These are phyloP conservation scores for Mycena olivaceomarginata DNA, from an alignment of 768 basidiomycete species.

Conservation along the genomic window DNA sequence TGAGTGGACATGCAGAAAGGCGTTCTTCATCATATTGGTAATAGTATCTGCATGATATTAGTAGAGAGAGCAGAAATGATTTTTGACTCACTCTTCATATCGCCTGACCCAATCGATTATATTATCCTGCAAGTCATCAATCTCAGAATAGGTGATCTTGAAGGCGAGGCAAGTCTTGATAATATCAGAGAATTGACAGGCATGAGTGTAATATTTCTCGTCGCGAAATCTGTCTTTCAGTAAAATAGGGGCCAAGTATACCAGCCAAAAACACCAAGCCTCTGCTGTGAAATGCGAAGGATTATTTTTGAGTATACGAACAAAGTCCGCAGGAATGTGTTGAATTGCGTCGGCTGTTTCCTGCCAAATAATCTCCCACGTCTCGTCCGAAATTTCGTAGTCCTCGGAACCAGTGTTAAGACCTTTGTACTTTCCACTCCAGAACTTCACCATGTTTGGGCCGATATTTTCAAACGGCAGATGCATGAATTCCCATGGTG, in stretches of 20 bases:
- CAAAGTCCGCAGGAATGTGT: constrained; percentile 58
- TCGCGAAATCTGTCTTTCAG: constrained; percentile 53
- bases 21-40: constrained; percentile 51
- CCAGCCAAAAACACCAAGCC: constrained; percentile 59
- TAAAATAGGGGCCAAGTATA: constrained; percentile 59
- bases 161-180: constrained; percentile 59
- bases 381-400: constrained; percentile 48
- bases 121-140: constrained; percentile 49
- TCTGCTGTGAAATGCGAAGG: constrained; percentile 56
- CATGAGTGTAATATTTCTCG: constrained; percentile 60
- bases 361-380: constrained; percentile 61
- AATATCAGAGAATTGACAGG: no score
- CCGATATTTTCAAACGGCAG: constrained; percentile 63
- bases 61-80: no score
- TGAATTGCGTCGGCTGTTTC: constrained; percentile 52
- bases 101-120: constrained; percentile 59
- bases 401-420: constrained; percentile 52
- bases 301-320: constrained; percentile 52
- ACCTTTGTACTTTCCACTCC: constrained; percentile 64
- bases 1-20: constrained; percentile 53
- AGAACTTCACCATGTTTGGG: constrained; percentile 59
- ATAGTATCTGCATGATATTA: constrained; percentile 1
- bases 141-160: constrained; percentile 49
- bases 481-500: constrained; percentile 69
- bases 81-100: constrained; percentile 47